Conservation (phyloP, 495 filamentous ascomycete species). For the Trichocladium uniseriatum region DNA sequence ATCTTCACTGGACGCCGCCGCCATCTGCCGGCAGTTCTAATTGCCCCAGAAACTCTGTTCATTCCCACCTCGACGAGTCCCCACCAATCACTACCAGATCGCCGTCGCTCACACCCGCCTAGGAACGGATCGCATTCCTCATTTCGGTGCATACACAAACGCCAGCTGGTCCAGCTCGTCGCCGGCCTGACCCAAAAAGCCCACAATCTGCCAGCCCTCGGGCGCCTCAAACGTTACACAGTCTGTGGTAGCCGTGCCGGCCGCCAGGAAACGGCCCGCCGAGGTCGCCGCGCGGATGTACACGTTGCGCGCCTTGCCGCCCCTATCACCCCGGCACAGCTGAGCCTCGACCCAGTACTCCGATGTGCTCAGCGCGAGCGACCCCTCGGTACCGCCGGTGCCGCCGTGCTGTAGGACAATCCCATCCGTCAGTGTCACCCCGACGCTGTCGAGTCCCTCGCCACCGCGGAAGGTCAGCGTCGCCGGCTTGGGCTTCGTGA, state of each 20-base stretch:
- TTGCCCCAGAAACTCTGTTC: too few relatives aligned
- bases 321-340: slow-evolving; percentile 46
- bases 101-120: background rate
- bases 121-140: background rate
- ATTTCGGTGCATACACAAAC: slow-evolving; percentile 43
- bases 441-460: slow-evolving; percentile 42
- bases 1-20: too few relatives aligned
- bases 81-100: background rate
- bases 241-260: slow-evolving; percentile 40
- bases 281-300: slow-evolving; percentile 48
- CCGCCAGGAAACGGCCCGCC: slow-evolving; percentile 37
- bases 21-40: too few relatives aligned
- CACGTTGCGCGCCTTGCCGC: slow-evolving; percentile 44
- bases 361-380: slow-evolving; percentile 34
- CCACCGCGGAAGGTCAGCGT: slow-evolving; percentile 42
- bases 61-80: too few relatives aligned
- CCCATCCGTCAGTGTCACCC: slow-evolving; percentile 38
- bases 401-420: slow-evolving; percentile 45
- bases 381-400: slow-evolving; percentile 37
- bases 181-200: slow-evolving; percentile 48
- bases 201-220: slow-evolving; percentile 47
- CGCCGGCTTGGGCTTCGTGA: slow-evolving; percentile 25
- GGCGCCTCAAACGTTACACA: slow-evolving; percentile 44
- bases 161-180: slow-evolving; percentile 52
- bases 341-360: slow-evolving; percentile 44